Conservation (phyloP, 2,329 filamentous ascomycete genomes). For the Ceratocystis colombiana region DNA sequence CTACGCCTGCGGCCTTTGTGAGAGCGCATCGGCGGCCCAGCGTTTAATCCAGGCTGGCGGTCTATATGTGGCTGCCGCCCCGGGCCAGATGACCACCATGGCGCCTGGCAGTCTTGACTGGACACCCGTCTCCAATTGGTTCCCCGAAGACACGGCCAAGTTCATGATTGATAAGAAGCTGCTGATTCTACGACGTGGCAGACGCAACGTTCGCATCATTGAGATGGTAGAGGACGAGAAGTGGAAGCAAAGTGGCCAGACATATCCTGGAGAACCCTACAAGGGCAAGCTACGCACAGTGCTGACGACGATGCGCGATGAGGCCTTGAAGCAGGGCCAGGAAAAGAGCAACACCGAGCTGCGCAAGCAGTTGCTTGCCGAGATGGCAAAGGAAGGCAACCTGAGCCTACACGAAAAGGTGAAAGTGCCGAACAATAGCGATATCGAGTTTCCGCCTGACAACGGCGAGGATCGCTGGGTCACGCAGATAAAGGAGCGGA, state of each 20-base stretch:
- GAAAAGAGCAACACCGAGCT: conserved; percentile 29
- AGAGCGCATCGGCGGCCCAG: conserved; percentile 48
- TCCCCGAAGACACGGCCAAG: conserved; percentile 45
- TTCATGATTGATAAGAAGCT: conserved; percentile 51
- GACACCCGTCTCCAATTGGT: conserved; percentile 51
- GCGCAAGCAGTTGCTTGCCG: conserved; percentile 30
- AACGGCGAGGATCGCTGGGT: conserved; percentile 19
- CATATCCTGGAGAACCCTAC: conserved; percentile 45
- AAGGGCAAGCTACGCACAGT: conserved; percentile 41
- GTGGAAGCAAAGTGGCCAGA: conserved; percentile 40
- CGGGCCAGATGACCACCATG: conserved; percentile 37
- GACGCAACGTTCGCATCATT: conserved; percentile 53
- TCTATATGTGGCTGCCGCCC: conserved; percentile 50
- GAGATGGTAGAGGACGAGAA: conserved; percentile 49
- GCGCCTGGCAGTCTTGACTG: conserved; percentile 46
- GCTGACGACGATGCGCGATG: conserved; percentile 33
- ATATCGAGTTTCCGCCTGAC: conserved; percentile 34
- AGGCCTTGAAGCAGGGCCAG: conserved; percentile 32
- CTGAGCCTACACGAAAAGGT: conserved; percentile 27
- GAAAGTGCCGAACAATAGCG: conserved; percentile 35
- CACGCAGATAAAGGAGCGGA: conserved; percentile 4
- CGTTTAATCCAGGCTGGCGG: conserved; percentile 46
- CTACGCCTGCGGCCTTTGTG: conserved; percentile 48
- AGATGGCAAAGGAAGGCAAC: conserved; percentile 23
- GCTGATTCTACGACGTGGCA: conserved; percentile 52